Evolutionary conservation across 192 early-diverging fungal genomes (phyloP), one percentile per base, ranked within the genome.

Genomic region (Powellomyces hirtus): DNA sequence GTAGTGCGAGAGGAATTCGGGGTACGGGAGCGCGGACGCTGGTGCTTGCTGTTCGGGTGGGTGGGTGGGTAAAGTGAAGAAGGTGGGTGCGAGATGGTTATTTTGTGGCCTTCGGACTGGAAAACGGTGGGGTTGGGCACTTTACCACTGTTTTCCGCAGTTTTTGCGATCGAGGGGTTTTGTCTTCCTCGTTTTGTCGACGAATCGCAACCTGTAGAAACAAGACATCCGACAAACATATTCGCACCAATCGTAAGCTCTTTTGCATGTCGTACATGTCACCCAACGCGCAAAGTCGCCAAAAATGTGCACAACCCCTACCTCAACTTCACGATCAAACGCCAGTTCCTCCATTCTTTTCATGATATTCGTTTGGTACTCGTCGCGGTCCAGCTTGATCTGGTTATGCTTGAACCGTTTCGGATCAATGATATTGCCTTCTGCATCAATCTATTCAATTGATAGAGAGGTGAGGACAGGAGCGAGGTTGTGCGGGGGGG

Each of bases 271-370:
- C n/a, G n/a, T n/a, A n/a, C n/a, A n/a, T n/a, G n/a, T n/a, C n/a
- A n/a, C n/a, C n/a, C n/a, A n/a, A n/a, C n/a, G n/a, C n/a, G n/a
- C n/a, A n/a, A n/a, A n/a, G n/a, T 1, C 10, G 20, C n/a, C 8
- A 29, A 62, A 40, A 6, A 18, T 58, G 59, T 36, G 10, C n/a
- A n/a, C n/a, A n/a, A 46, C 18, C 4, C 44, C 49, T 66, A 85
- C 84, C 77, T 86, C 80, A 42, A 86, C 75, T 11, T 78, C 79
- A 5, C 79, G 63, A 46, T 86, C 78, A 26, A 86, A 65, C 26
- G 81, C 79, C 18, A 74, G 62, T 44, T 83, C 79, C 37, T 79
- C 57, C 44, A 72, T 62, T 18, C 63, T 38, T 53, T 75, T 73
- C 44, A 74, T 8, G 22, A 86, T 60, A 2, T 50, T 24, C 11